Base-by-base conservation (phyloP, 1,139 yeast genomes). In the Hyphopichia buzzinii region DNA sequence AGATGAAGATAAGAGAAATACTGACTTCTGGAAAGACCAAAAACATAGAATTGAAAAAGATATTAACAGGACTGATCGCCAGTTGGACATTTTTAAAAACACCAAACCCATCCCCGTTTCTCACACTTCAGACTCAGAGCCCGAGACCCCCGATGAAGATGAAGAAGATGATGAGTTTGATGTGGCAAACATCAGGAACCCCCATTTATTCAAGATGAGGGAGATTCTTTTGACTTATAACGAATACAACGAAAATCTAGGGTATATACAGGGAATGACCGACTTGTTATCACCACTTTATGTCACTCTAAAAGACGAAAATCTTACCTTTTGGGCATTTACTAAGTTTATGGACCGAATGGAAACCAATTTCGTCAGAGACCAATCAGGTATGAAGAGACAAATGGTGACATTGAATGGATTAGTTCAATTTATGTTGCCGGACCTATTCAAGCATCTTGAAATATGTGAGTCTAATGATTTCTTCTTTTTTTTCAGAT, bases 221-320 rank as follows among this genome's bases (percentile, higher is more conserved):
- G 90, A 86, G 48, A 84, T 94, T 44, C 69, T 92, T 30, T 72
- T 88, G 39, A 87, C 97, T 1, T 92, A 84, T 54, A 90, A 92
- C 57, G 90, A 86, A 58, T 77, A 81, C 57, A 92, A 92, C 57
- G 71, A 67, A 33, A 84, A 88, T 47, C 64, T 94, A 48, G 98
- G 98, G 0, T 92, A 92, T 54, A 96, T 92, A 16, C 99, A 92
- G 62, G 99, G 99, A 2, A 92, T 92, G 99, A 82, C 95, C 7
- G 99, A 92, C 57, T 66, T 92, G 37, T 67, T 94, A 28, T 84
- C 96, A 0, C 97, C 97, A 1, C 61, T 92, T 4, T 94, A 89
- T 55, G 85, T 81, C 30, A 74, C 80, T 6, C 64, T 87, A 30
- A 80, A 81, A 51, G 95, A 90, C 56, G 97, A 90, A 49, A 69